Percentiles rank a stretch among this genome's conserved stretches.
Evolutionary conservation across 768 basidiomycete species (phyloP).

Genomic region (Lactarius hengduanensis): DNA sequence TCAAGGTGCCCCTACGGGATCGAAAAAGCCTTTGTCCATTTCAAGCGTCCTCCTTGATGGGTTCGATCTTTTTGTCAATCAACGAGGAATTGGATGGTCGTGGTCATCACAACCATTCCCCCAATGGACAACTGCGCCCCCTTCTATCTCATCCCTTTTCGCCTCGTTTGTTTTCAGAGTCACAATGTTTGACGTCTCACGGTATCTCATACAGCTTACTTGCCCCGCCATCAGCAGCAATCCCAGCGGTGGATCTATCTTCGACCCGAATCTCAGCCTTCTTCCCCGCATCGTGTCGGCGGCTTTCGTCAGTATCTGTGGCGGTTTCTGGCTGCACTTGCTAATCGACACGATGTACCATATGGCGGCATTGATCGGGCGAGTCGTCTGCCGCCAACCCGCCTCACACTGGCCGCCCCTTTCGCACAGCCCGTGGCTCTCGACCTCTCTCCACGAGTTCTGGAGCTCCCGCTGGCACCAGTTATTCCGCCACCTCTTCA

Average conservation of each 20-base stretch:
- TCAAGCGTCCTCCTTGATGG: slow-evolving; percentile 16
- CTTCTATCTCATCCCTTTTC: neutral
- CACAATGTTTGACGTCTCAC: slow-evolving; percentile 7
- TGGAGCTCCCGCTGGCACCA: slow-evolving; percentile 34
- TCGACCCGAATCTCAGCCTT: too few relatives aligned
- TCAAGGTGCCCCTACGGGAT: neutral
- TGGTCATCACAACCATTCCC: slow-evolving; percentile 4
- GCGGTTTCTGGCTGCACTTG: slow-evolving; percentile 17
- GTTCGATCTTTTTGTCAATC: slow-evolving; percentile 11
- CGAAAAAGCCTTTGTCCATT: neutral
- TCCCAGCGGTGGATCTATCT: neutral
- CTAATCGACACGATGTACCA: slow-evolving; percentile 22
- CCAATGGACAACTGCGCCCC: neutral
- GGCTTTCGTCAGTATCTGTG: slow-evolving; percentile 10
- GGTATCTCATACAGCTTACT: slow-evolving; percentile 4
- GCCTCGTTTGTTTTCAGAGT: neutral
- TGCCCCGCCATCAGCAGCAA: neutral
- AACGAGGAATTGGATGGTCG: slow-evolving; percentile 11
- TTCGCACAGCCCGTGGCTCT: too few relatives aligned
- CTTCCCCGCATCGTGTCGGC: neutral
- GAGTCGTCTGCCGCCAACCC: too few relatives aligned
- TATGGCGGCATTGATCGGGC: slow-evolving; percentile 26
- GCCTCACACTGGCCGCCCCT: too few relatives aligned
- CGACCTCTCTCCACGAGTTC: slow-evolving; percentile 41
- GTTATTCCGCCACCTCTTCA: slow-evolving; percentile 34